These are phyloP conservation scores for Saccharomyces jurei DNA, from an alignment of 805 yeast genomes.

Conservation along the genomic window DNA sequence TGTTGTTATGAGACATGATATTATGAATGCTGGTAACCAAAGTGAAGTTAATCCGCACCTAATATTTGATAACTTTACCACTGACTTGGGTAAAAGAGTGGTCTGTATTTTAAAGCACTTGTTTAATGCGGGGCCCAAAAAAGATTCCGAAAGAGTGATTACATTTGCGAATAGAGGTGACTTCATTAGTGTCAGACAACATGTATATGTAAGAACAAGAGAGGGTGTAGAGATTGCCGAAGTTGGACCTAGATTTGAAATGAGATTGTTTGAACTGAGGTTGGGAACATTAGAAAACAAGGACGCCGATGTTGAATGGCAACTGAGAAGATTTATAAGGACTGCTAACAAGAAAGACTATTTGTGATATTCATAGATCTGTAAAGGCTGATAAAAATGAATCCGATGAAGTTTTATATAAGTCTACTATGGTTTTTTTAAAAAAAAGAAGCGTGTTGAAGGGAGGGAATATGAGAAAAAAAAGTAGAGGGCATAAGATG, in stretches of 20 bases:
- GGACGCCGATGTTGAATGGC: constrained; percentile 98
- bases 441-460: neutral
- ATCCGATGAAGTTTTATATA: neutral
- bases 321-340: constrained; percentile 81
- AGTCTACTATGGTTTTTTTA: neutral
- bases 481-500: neutral
- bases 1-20: constrained; percentile 89
- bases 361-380: constrained; percentile 29
- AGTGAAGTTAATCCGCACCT: constrained; percentile 91
- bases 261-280: constrained; percentile 82
- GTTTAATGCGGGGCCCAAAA: constrained; percentile 95
- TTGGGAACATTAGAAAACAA: constrained; percentile 89
- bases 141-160: constrained; percentile 82
- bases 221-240: constrained; percentile 90
- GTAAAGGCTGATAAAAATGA: neutral
- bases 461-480: neutral
- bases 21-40: constrained; percentile 75
- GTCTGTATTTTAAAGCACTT: constrained; percentile 74
- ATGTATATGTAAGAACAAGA: constrained; percentile 80
- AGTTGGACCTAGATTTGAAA: constrained; percentile 97
- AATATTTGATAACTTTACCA: constrained; percentile 81
- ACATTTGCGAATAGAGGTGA: constrained; percentile 88
- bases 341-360: constrained; percentile 95
- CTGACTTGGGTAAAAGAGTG: constrained; percentile 75
- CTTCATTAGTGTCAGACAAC: constrained; percentile 90